Percentiles rank a stretch among this genome's conserved stretches.
Evolutionary conservation across 441 rosid genomes (phyloP).

Genomic region (Aquilaria agallochum): DNA sequence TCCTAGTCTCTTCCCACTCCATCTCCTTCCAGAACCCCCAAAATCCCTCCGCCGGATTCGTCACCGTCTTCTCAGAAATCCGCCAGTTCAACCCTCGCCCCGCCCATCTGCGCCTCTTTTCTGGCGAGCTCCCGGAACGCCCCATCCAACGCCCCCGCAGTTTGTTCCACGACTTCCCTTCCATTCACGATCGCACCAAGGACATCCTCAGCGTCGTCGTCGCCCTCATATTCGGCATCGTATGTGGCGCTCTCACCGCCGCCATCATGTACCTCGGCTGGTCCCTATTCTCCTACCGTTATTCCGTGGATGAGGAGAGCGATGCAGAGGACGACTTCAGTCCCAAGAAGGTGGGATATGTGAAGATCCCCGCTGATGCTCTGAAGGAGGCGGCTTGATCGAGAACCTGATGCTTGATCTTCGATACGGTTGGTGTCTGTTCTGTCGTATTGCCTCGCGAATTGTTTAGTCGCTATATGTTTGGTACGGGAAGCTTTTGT

Average conservation of each 20-base stretch:
- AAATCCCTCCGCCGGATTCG: conserved; percentile 38
- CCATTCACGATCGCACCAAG: conserved; percentile 76
- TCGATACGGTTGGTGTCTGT: background rate
- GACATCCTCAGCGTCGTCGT: conserved; percentile 87
- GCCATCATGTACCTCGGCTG: conserved; percentile 92
- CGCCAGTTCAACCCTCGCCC: conserved; percentile 35
- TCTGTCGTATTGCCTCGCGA: background rate
- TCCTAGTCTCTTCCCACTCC: conserved; percentile 66
- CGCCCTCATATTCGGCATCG: conserved; percentile 83
- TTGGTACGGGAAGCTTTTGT: too few relatives aligned
- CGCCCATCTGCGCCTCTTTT: conserved; percentile 20
- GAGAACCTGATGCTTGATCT: background rate
- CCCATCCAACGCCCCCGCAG: background rate
- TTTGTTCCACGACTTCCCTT: conserved; percentile 36
- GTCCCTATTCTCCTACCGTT: conserved; percentile 47
- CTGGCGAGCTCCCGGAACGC: conserved; percentile 12
- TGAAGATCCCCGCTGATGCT: conserved; percentile 50
- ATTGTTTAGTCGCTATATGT: too few relatives aligned
- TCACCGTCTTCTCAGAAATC: conserved; percentile 67
- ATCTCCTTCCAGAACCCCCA: conserved; percentile 50
- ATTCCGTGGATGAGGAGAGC: conserved; percentile 25
- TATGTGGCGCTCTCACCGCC: conserved; percentile 91
- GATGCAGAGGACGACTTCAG: conserved; percentile 27
- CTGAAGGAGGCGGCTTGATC: conserved; percentile 45
- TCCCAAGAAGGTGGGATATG: conserved; percentile 65